Evolutionary conservation across 2,329 filamentous ascomycete genomes (phyloP), one percentile per base, ranked within the genome.

Genomic region (Ophiosphaerella narmari): DNA sequence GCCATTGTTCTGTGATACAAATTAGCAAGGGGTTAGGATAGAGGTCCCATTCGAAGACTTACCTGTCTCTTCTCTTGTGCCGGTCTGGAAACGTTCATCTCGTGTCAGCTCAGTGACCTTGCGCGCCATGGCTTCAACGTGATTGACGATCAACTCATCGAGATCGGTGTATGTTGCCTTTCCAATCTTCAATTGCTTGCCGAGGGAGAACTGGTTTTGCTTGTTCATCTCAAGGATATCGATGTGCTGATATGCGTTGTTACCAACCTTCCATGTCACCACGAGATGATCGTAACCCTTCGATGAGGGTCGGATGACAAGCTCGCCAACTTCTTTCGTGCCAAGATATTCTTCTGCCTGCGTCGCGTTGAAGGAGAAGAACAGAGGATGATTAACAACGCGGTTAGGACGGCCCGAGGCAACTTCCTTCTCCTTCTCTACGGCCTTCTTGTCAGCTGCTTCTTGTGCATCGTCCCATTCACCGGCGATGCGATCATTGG

Each of bases 141-240:
- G 94, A 67, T 94, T 89, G 69, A 96, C 92, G 61, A 99, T 97
- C 77, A 99, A 76, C 73, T 99, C 94, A 75, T 99, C 94, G 54
- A 99, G 80, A 86, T 99, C 94, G 53, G 86, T 91, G 78, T 99
- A 99, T 7, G 85, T 93, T 75, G 91, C 92, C 72, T 92, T 93
- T 62, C 90, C 89, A 46, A 99, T 90, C 57, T 90, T 89, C 46
- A 99, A 82, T 36, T 88, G 86, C 63, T 87, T 88, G 55, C 94
- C 94, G 3, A 97, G 88, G 0, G 91, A 92, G 72, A 97, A 97
- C 71, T 97, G 93, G 55, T 91, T 97, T 56, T 96, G 91, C 76
- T 99, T 99, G 74, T 96, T 90, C 67, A 99, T 81, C 76, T 99
- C 94, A 34, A 99, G 82, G 31, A 99, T 93, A 74, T 99, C 94